Evolutionary conservation across 768 basidiomycete species (phyloP), one percentile per base, ranked within the genome.

Genomic region (Leccinum aurantiacum): DNA sequence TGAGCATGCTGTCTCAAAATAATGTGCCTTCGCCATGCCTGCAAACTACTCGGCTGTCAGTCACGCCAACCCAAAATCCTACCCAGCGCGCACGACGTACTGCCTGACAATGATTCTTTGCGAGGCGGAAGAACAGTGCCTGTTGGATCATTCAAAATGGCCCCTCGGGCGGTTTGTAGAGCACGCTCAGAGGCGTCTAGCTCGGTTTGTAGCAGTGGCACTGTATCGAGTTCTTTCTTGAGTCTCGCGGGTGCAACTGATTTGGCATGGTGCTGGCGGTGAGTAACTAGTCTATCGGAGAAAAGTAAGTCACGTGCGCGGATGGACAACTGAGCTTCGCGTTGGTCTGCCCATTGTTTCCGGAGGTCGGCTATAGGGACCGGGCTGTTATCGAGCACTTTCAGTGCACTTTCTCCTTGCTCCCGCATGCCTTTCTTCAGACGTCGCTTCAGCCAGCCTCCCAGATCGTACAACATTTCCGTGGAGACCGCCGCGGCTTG

Each of bases 111-210:
- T n/a, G n/a, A n/a, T n/a, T n/a, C n/a, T n/a, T n/a, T n/a, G n/a
- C n/a, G n/a, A n/a, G n/a, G n/a, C n/a, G n/a, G n/a, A n/a, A n/a
- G n/a, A n/a, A n/a, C n/a, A n/a, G n/a, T n/a, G n/a, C n/a, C n/a
- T n/a, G n/a, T n/a, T 31, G 1, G 10, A 6, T 53, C 54, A 15
- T 60, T 61, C 0, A 53, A 27, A 3, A 76, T 57, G 0, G 58
- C 49, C 0, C 25, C 19, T 17, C 54, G 50, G 3, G 65, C 63
- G 9, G 48, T 49, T 14, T 64, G 33, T 8, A 77, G 67, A 0
- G 70, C 58, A 2, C 57, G 60, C 14, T 76, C 71, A 0, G 73
- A 56, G 10, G 33, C 49, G 5, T 75, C 68, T 5, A 75, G 46
- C 14, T 72, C 57, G 0, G 69, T 66, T 56, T 77, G 76, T 1